Evolutionary conservation across 129 eudicot species (phyloP).

Genomic region (Flaveria trinervia): DNA sequence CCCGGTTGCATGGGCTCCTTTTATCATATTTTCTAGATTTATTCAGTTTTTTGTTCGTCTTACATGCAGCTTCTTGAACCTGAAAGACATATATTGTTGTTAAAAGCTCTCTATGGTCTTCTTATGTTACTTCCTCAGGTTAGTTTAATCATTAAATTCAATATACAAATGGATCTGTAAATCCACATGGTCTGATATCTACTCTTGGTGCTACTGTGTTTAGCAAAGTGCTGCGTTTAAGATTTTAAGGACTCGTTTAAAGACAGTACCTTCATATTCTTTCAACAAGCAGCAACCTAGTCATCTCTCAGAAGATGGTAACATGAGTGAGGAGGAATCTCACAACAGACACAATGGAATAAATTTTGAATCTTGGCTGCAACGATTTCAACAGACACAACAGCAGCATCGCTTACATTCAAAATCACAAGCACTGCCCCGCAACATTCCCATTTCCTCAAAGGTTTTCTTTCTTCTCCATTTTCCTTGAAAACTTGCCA

Average conservation of each 20-base stretch:
- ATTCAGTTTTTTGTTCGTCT: constrained; percentile 1
- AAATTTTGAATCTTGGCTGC: constrained; percentile 65
- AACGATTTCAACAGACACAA: constrained; percentile 71
- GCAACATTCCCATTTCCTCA: constrained; percentile 44
- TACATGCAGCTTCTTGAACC: constrained; percentile 91
- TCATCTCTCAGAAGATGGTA: constrained; percentile 47
- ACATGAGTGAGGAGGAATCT: constrained; percentile 37
- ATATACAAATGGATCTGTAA: constrained; percentile 15
- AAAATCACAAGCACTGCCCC: constrained; percentile 53
- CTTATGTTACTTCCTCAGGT: constrained; percentile 96
- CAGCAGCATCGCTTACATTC: constrained; percentile 69
- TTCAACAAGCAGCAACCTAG: constrained; percentile 57
- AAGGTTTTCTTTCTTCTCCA: constrained; percentile 50
- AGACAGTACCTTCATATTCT: constrained; percentile 87
- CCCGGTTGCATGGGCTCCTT: too few relatives aligned
- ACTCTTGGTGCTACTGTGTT: constrained; percentile 28
- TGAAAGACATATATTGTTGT: constrained; percentile 78
- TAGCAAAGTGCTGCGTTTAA: constrained; percentile 98
- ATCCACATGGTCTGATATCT: constrained; percentile 7
- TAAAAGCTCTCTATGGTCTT: constrained; percentile 87
- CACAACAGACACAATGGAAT: constrained; percentile 40
- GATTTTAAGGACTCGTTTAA: constrained; percentile 85
- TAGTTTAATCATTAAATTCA: constrained; percentile 6
- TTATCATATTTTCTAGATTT: neutral
- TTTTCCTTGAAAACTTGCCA: neutral